Evolutionary conservation across 2,329 filamentous ascomycete genomes (phyloP), one percentile per base, ranked within the genome.

Genomic region (Scedosporium aurantiacum): DNA sequence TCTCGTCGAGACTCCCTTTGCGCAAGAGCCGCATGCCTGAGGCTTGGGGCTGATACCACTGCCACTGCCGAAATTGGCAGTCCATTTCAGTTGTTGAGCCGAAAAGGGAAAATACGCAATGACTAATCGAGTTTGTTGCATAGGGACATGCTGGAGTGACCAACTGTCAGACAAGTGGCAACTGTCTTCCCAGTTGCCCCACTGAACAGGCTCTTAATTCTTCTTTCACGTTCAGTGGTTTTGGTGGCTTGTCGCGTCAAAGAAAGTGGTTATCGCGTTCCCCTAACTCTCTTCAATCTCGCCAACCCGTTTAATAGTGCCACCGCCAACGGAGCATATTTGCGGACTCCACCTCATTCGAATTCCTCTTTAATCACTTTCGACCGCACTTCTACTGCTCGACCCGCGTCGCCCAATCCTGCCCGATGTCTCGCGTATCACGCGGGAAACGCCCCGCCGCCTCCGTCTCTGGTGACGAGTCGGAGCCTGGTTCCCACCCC

Each of bases 401-500:
- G 43, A 47, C n/a, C 43, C 3, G 43, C 32, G 32, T 37, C 32
- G 32, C 43, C 43, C 3, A 54, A 54, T 4, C 50, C 12, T 12
- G 18, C 23, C 50, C 18, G 23, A 54, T 54, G 50, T 54, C 50
- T 54, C 50, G 50, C 12, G 50, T 25, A 14, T 54, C 50, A 23
- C 54, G 41, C n/a, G 58, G 61, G 27, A 59, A 59, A 25, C 61
- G 61, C 27, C 61, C 54, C n/a, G 60, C 60, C 21, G 10, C 32
- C 25, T 32, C 41, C 43, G 60, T 47, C 41, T 28, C 40, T 16
- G 54, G 50, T 8, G 54, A 61, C 21, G 43, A 52, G n/a, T 32
- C 27, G 10, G 56, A 52, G 27, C 14, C 25, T 1, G 25, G 37
- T 27, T 43, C 60, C 16, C 40, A 28, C 1, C 14, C 16, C 14